Percentiles rank a stretch among this genome's conserved stretches.
phyloP scores from a whole-genome alignment of 306 rosid species.

The Begonia loranthoides region DNA sequence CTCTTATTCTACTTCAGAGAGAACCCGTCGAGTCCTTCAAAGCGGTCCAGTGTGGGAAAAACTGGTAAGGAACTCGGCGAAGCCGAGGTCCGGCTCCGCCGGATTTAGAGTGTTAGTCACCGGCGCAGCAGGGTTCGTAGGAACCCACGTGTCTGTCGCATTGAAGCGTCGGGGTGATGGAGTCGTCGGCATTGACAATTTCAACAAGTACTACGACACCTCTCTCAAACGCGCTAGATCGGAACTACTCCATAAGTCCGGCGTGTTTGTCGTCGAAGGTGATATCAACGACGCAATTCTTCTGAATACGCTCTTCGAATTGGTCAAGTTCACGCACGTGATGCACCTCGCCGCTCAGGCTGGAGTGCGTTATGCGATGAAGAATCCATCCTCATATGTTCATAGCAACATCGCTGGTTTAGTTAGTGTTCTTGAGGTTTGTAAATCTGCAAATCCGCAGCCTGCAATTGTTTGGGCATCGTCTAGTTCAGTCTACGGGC shows the following conservation, averaged over 20 bases:
- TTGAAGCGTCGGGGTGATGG: constrained; percentile 19
- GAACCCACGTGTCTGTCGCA: constrained; percentile 18
- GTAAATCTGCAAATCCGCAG: neutral
- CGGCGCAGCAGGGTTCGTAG: constrained; percentile 27
- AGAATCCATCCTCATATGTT: constrained; percentile 18
- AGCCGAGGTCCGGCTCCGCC: neutral
- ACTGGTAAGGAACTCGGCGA: constrained; percentile 1
- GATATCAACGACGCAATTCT: constrained; percentile 14
- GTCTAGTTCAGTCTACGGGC: constrained; percentile 21
- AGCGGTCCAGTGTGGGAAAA: neutral
- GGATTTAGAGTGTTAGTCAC: constrained; percentile 12
- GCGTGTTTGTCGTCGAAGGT: constrained; percentile 14
- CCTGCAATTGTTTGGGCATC: constrained; percentile 15
- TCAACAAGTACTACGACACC: constrained; percentile 17
- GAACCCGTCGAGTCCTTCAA: constrained; percentile 14
- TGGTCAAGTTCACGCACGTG: constrained; percentile 19
- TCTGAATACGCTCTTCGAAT: constrained; percentile 9
- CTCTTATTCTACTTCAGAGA: neutral
- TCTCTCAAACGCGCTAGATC: constrained; percentile 14
- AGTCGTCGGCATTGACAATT: constrained; percentile 24
- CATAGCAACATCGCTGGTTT: constrained; percentile 24
- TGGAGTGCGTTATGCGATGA: constrained; percentile 14
- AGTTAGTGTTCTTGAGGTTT: constrained; percentile 6
- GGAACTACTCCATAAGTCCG: constrained; percentile 5
- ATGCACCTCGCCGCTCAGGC: constrained; percentile 21